These are phyloP conservation scores for Coemansia sp. DNA, from an alignment of 192 early-diverging fungal species.

Conservation along the genomic window DNA sequence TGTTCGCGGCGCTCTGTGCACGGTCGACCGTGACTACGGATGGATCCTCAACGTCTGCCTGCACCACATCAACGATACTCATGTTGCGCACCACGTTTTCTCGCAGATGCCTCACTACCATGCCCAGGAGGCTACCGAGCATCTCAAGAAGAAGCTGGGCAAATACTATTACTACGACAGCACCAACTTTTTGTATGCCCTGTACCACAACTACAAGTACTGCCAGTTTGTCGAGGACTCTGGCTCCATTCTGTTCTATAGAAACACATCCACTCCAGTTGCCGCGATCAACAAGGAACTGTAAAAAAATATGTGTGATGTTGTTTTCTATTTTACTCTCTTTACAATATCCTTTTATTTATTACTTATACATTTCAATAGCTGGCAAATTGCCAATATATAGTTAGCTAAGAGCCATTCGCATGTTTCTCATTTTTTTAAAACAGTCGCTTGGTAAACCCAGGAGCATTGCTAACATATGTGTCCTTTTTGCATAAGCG, in stretches of 20 bases:
- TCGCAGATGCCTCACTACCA: conserved; percentile 98
- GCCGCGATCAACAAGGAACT: background rate
- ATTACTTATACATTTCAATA: too few relatives aligned
- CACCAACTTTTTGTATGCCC: conserved; percentile 64
- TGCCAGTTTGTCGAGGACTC: conserved; percentile 95
- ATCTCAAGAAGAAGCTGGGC: conserved; percentile 79
- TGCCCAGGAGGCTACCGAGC: conserved; percentile 80
- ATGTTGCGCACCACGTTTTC: conserved; percentile 96
- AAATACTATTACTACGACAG: conserved; percentile 77
- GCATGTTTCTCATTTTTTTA: conserved; percentile 17
- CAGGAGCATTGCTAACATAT: conserved; percentile 8
- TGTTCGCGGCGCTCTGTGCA: conserved; percentile 85
- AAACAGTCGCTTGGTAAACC: conserved; percentile 44
- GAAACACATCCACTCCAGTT: conserved; percentile 39
- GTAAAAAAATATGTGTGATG: background rate
- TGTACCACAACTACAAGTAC: conserved; percentile 65
- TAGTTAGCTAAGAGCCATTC: too few relatives aligned
- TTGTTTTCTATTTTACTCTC: background rate
- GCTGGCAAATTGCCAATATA: too few relatives aligned
- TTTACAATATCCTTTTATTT: background rate
- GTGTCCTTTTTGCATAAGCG: conserved; percentile 66
- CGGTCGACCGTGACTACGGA: conserved; percentile 90
- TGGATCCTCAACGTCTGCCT: conserved; percentile 79
- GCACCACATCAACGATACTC: conserved; percentile 83
- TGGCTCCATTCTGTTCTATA: conserved; percentile 72